These are phyloP conservation scores for Pseudonitzschia pungens DNA, from an alignment of 108 stramenopile genomes.

Conservation along the genomic window DNA sequence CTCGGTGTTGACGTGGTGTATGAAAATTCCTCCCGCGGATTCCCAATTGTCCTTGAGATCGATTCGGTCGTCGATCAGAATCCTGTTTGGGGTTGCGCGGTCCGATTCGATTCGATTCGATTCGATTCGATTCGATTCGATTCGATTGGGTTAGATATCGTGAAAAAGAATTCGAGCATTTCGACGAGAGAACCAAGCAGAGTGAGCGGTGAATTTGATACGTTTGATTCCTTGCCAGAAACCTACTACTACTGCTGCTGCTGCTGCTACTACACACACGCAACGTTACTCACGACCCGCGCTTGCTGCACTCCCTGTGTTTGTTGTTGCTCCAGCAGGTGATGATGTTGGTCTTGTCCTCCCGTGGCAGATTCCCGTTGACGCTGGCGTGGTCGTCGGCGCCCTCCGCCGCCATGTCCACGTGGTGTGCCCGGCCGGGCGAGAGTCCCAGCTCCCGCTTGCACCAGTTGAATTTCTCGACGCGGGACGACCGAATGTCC, in stretches of 20 bases:
- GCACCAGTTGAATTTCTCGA: slow-evolving; percentile 74
- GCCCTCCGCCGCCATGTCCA: slow-evolving; percentile 64
- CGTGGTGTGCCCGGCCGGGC: slow-evolving; percentile 31
- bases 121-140: too few relatives aligned
- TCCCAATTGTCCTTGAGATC: slow-evolving; percentile 56
- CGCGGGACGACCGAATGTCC: slow-evolving; percentile 33
- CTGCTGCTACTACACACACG: too few relatives aligned
- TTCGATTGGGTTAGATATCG: too few relatives aligned
- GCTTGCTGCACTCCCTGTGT: slow-evolving; percentile 49
- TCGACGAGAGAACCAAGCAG: too few relatives aligned
- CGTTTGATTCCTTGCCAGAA: too few relatives aligned
- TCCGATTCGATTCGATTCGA: too few relatives aligned
- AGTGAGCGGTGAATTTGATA: too few relatives aligned
- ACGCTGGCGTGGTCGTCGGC: slow-evolving; percentile 16
- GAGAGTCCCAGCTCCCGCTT: slow-evolving; percentile 55
- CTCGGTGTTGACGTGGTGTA: slow-evolving; percentile 53
- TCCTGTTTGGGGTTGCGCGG: slow-evolving; percentile 20
- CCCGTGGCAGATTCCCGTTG: slow-evolving; percentile 26
- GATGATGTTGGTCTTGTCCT: slow-evolving; percentile 48
- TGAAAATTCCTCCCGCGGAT: slow-evolving; percentile 72
- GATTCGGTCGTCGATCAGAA: slow-evolving; percentile 77
- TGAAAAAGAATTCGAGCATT: too few relatives aligned
- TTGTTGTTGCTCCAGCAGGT: slow-evolving; percentile 85
- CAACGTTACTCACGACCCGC: slow-evolving; percentile 45
- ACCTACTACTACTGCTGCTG: too few relatives aligned